Evolutionary conservation across 345 rosid species (phyloP), one percentile per base, ranked within the genome.

Genomic region (Gossypium stocksii): DNA sequence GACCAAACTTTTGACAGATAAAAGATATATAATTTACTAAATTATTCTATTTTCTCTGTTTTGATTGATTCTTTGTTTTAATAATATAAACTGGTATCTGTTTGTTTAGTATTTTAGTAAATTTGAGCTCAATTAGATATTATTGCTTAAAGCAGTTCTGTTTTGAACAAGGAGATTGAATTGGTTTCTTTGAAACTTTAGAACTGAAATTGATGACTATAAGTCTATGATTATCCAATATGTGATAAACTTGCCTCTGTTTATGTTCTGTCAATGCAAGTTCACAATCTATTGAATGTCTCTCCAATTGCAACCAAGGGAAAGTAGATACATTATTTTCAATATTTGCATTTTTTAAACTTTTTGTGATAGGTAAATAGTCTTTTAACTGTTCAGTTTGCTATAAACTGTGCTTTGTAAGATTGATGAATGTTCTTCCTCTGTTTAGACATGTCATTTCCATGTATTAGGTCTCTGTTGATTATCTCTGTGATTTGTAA

Each of bases 381-480:
- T 41, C 22, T 8, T 8, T 57, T 58, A 58, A 58, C 34, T 27
- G 44, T 15, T 46, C 17, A 46, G 7, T 67, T 19, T 23, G 19
- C 71, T 67, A 67, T 68, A 68, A 27, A 0, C 16, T 46, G 43
- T 8, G 13, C 38, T 22, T 13, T 64, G 46, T 48, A 68, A 49
- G 58, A 68, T 68, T 68, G 22, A 48, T 66, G 38, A 66, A 66
- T 12, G 34, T 66, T 66, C 15, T 59, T 59, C n/a, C 52, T 49
- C 38, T 16, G 58, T 68, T 68, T 49, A 17, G 44, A n/a, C 3
- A 52, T 17, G 17, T 34, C 1, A 0, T 19, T 70, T 45, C 38
- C 14, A 38, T 71, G 20, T 71, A 14, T 71, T 56, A 14, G 38
- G 16, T 43, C 51, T 15, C 1, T 10, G 0, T 71, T 6, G 27